Evolutionary conservation across 1,284 basidiomycete species (phyloP), one percentile per base, ranked within the genome.

Genomic region (Earliella scabrosa): DNA sequence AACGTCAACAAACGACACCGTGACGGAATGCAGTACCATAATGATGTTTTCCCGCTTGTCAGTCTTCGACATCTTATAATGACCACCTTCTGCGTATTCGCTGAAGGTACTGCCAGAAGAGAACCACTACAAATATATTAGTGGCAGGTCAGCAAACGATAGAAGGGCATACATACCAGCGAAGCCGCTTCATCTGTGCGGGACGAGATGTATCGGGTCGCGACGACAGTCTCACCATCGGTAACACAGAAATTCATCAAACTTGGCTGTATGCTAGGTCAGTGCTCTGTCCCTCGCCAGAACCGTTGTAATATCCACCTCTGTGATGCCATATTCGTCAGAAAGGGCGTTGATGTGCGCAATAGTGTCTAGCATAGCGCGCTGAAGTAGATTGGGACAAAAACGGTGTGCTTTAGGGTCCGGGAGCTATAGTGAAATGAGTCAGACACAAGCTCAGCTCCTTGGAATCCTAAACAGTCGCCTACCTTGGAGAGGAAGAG

Each of bases 211-310:
- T 99, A 99, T 40, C 97, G 85, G 2, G 95, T 97, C 8, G 92
- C 96, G 14, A 99, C 86, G 14, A 99, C 93, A 44, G 89, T 93
- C 66, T 93, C 84, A 2, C 97, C 97, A 68, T 98, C 97, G 1
- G 95, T 95, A 24, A 98, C 90, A 66, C 94, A 96, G 70, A 97
- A 99, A 71, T 98, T 99, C 88, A 97, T 86, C 56, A 98, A 75
- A 64, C 90, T 93, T 13, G 96, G 96, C 82, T 95, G 68, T 4
- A 63, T 65, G 60, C 61, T 11, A 54, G 20, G 23, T 41, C 39
- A 41, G 16, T 26, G 9, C 10, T 20, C 3, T 24, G 2, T 24
- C 21, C 13, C 6, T 24, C 11, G 21, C n/a, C n/a, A n/a, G n/a
- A n/a, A n/a, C n/a, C n/a, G n/a, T n/a, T n/a, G n/a, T n/a, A 13